Base-by-base conservation (phyloP, 23 red algal species). In the Gracilariopsis chorda region DNA sequence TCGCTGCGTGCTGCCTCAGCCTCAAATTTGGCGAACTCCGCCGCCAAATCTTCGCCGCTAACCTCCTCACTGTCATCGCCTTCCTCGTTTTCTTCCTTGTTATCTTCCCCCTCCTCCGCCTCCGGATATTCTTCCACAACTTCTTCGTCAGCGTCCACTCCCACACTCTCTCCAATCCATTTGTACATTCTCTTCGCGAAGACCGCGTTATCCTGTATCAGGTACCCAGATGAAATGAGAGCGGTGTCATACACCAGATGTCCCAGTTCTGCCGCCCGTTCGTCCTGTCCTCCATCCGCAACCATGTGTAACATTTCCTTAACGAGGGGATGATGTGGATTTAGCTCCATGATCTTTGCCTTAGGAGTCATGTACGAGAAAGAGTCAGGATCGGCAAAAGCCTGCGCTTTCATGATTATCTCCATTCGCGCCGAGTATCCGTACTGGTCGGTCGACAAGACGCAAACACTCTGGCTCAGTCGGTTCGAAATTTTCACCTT, bases 361-460 rank as follows among this genome's bases (percentile, higher is more conserved):
- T 92, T 92, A 20, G 95, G 89, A 21, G 64, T 89, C 86, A 93
- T 91, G 65, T 88, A 83, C 40, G 52, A 44, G 35, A 90, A 90
- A 34, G 82, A 73, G 60, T 97, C 89, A 21, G 95, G 95, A 42
- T 97, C 88, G 25, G 89, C 80, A 67, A 97, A 89, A 24, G 95
- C 90, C 70, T 98, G 96, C 49, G 96, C 96, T 33, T 86, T 84
- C 87, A 93, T 87, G 34, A 98, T 87, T 37, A 92, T 89, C 68
- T 98, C 96, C 73, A 94, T 91, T 7, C 89, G 77, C 28, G 96
- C 91, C 23, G 96, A 94, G 77, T 94, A 98, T 53, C 96, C 96
- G 30, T 82, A 90, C 43, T 92, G 87, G 32, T 80, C 90, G 25
- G 91, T 80, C 23, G 90, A 81, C 82, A 98, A 17, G 35, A 98